Conservation (phyloP, 495 filamentous ascomycete genomes). For the Neurospora discreta region DNA sequence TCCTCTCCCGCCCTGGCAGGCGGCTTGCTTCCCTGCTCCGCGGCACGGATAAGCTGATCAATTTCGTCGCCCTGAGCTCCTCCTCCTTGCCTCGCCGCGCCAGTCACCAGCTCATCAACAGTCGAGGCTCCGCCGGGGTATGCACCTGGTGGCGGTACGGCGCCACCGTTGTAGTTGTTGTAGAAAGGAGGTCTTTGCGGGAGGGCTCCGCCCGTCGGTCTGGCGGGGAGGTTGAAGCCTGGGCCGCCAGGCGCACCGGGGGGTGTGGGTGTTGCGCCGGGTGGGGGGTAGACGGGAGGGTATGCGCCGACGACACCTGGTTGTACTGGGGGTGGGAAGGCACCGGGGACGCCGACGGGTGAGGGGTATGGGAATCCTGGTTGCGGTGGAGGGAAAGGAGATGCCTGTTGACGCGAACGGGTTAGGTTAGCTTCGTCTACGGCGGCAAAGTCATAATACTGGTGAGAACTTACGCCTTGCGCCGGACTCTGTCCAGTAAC, state of each 20-base stretch:
- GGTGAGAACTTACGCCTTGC: constrained; percentile 39
- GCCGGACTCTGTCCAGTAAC: constrained; percentile 42
- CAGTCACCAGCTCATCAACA: constrained; percentile 52
- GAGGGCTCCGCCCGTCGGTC: constrained; percentile 26
- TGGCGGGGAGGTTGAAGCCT: constrained; percentile 28
- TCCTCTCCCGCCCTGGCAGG: constrained; percentile 29
- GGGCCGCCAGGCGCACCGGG: neutral
- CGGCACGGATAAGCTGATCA: constrained; percentile 47
- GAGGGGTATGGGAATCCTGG: constrained; percentile 23
- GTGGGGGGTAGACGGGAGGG: constrained; percentile 17
- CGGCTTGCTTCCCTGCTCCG: constrained; percentile 44
- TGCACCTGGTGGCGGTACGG: constrained; percentile 2
- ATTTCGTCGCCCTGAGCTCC: constrained; percentile 36
- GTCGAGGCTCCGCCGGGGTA: constrained; percentile 24
- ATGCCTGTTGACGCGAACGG: constrained; percentile 15
- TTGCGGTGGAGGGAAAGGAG: constrained; percentile 34
- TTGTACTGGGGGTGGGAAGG: constrained; percentile 20
- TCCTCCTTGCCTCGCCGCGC: constrained; percentile 27
- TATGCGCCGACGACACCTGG: constrained; percentile 24
- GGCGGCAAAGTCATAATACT: too few species aligned
- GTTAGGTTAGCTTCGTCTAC: neutral
- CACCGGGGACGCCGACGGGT: constrained; percentile 4
- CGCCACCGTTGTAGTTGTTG: constrained; percentile 5
- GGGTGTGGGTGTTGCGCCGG: constrained; percentile 3
- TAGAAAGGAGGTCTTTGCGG: constrained; percentile 26